A percentile compares a stretch with the other conserved stretches of the same genome.
These are phyloP conservation scores for Adiantum capillusveneris DNA, from an alignment of 75 land plant genomes.

Conservation along the genomic window DNA sequence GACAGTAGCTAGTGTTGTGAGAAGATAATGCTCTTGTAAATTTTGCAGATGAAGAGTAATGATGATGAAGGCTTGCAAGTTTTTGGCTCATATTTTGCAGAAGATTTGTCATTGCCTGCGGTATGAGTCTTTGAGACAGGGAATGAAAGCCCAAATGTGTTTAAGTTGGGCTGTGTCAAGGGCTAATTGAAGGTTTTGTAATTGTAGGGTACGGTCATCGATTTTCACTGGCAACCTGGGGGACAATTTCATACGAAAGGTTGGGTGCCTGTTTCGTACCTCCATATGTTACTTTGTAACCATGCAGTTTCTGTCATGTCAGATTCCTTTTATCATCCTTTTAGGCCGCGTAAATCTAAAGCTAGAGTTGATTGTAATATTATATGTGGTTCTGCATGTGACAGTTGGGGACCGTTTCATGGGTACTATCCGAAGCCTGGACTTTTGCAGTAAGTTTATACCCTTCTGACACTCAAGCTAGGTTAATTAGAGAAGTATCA, in stretches of 20 bases:
- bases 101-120: slow-evolving; percentile 19
- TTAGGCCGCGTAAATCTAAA: no score
- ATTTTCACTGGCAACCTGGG: slow-evolving; percentile 40
- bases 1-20: no score
- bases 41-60: slow-evolving; percentile 20
- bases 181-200: not conserved
- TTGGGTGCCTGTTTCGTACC: not conserved
- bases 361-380: no score
- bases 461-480: not conserved
- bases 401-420: slow-evolving; percentile 32
- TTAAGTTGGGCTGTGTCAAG: no score
- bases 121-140: slow-evolving; percentile 12
- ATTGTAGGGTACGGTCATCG: slow-evolving; percentile 31
- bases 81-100: slow-evolving; percentile 33
- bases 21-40: no score
- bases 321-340: no score
- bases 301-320: not conserved
- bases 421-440: slow-evolving; percentile 27
- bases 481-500: not conserved
- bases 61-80: slow-evolving; percentile 24
- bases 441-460: slow-evolving; percentile 32
- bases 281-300: not conserved
- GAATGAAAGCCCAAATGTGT: no score
- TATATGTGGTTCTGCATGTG: no score
- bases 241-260: slow-evolving; percentile 21